Conservation (phyloP, 768 basidiomycete species). For the Tylopilus intermedius region DNA sequence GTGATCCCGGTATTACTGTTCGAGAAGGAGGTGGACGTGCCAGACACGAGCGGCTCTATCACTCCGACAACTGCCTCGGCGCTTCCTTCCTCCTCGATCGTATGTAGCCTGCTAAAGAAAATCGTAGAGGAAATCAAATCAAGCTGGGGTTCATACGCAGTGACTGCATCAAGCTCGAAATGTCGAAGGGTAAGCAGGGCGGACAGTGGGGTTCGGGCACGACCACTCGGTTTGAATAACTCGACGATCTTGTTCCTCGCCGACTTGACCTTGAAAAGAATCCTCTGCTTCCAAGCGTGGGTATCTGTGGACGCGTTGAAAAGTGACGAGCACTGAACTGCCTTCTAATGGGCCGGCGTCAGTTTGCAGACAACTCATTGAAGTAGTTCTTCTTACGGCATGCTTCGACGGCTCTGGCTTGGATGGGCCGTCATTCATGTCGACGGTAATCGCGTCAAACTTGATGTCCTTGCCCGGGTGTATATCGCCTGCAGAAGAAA, state of each 20-base stretch:
- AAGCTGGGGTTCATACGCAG: neutral
- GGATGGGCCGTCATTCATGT: neutral
- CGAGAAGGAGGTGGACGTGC: neutral
- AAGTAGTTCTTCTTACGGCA: constrained; percentile 1
- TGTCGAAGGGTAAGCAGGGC: neutral
- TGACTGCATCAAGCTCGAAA: neutral
- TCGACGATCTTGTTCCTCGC: constrained; percentile 13
- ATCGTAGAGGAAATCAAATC: neutral
- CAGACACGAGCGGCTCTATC: neutral
- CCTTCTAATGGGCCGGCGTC: neutral
- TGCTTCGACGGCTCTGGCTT: constrained; percentile 1
- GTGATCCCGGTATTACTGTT: constrained; percentile 1
- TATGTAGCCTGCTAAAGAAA: neutral
- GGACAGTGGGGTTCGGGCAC: neutral
- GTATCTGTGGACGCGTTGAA: neutral
- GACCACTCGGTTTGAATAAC: constrained; percentile 12
- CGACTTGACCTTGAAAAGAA: constrained; percentile 9
- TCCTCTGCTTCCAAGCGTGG: constrained; percentile 3
- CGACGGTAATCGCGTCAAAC: constrained; percentile 4
- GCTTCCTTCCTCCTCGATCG: constrained; percentile 3
- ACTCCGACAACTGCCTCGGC: neutral
- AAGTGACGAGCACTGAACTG: neutral
- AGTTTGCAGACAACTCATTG: neutral
- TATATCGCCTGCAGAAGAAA: no score
- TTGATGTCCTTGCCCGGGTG: constrained; percentile 2